Base-by-base conservation (phyloP, 2,329 filamentous ascomycete genomes). In the Colletotrichum lini region DNA sequence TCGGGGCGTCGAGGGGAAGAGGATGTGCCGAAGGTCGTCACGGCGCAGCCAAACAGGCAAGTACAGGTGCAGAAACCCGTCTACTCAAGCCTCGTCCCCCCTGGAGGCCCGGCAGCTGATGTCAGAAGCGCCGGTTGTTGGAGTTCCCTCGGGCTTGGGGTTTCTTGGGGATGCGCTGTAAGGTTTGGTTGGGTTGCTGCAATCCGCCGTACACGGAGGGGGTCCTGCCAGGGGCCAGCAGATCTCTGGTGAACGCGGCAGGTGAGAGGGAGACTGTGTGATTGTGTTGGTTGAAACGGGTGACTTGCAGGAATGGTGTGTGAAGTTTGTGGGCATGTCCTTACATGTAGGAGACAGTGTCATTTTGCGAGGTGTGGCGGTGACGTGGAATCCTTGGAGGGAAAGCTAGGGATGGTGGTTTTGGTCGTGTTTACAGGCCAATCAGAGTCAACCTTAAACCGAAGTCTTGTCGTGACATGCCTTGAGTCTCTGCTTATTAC, bases 361-460 rank as follows among this genome's bases (percentile, higher is more conserved):
- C 53, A 42, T 18, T 57, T 57, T 57, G 53, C 35, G n/a, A 57
- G 53, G 56, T 45, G 38, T 21, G 50, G 38, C 45, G 26, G 26
- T 50, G 58, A 50, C 4, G 59, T n/a, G 50, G 50, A 53, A 53
- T 35, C 50, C 16, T 4, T 35, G 35, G 18, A 56, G 30, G 53
- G 47, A 21, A 15, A 52, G 49, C 16, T n/a, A 54, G 18, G 35
- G 16, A 13, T 8, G 13, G 45, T 42, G 60, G 47, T 18, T 10
- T n/a, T 63, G 30, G 60, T 63, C 60, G 60, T 63, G 60, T 63
- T 63, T 61, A 12, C 13, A 10, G 30, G 38, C 58, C 58, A 61
- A 61, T 61, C 47, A 56, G 50, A 18, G 23, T 30, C 12, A 21
- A 56, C 5, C 7, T 35, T 8, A 6, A n/a, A 30, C 53, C 15